Percentiles rank a stretch among this genome's conserved stretches.
phyloP scores from a whole-genome alignment of 768 basidiomycete species.

The Suillus subluteus region DNA sequence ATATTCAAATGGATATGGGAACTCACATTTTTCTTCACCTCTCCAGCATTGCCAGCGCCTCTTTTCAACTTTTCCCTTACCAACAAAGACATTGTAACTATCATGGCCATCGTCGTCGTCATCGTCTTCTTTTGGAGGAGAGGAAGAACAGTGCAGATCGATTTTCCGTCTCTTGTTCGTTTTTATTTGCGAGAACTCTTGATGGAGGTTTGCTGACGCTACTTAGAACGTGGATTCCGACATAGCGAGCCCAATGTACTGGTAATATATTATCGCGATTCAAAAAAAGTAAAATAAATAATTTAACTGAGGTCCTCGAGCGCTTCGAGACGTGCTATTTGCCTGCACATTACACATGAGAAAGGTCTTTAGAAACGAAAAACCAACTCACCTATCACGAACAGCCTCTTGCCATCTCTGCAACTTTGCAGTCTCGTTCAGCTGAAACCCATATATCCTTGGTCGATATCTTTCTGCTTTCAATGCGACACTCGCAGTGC shows the following conservation, averaged over 20 bases:
- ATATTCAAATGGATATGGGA: not conserved
- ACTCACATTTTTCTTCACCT: conserved; percentile 85
- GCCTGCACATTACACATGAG: conserved; percentile 34
- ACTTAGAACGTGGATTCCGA: conserved; percentile 75
- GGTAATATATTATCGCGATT: not conserved
- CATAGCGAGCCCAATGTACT: conserved; percentile 79
- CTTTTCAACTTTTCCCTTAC: conserved; percentile 69
- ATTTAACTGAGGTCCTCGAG: conserved; percentile 36
- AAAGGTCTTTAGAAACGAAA: not conserved
- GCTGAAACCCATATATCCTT: conserved; percentile 95
- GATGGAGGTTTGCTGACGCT: conserved; percentile 40
- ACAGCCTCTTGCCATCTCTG: conserved; percentile 96
- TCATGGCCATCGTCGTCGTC: conserved; percentile 69
- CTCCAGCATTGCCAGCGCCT: conserved; percentile 88
- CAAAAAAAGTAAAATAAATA: not conserved
- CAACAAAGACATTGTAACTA: conserved; percentile 42
- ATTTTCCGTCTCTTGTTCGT: conserved; percentile 46
- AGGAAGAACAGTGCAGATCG: conserved; percentile 27
- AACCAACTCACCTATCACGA: conserved; percentile 66
- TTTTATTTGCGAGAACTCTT: conserved; percentile 30
- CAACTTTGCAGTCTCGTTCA: conserved; percentile 91
- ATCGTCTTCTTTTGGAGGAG: conserved; percentile 39
- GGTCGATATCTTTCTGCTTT: conserved; percentile 94
- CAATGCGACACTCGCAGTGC: conserved; percentile 79
- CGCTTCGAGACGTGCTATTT: conserved; percentile 54